These are phyloP conservation scores for Thalassia testudinum DNA, from an alignment of 116 monocot genomes.

Conservation along the genomic window DNA sequence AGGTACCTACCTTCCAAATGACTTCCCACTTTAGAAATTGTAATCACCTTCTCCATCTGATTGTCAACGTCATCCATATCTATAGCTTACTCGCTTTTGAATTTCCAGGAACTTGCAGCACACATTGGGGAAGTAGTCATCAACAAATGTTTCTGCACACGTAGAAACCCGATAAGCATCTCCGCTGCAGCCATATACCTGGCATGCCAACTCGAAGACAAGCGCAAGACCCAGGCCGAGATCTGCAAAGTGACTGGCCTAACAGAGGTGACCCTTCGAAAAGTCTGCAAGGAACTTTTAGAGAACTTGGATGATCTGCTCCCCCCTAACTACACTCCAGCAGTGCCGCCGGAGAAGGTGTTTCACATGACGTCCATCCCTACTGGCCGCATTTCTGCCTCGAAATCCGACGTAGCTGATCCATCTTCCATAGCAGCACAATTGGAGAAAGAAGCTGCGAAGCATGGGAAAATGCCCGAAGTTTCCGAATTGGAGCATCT, in stretches of 20 bases:
- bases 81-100: not conserved
- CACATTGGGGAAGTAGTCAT: constrained; percentile 95
- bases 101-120: constrained; percentile 73
- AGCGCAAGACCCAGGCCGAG: constrained; percentile 94
- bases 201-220: constrained; percentile 92
- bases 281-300: constrained; percentile 91
- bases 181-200: constrained; percentile 95
- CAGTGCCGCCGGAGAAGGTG: constrained; percentile 83
- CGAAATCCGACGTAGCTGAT: constrained; percentile 32
- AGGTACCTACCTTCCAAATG: constrained; percentile 24
- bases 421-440: constrained; percentile 11
- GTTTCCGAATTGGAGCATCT: constrained; percentile 11
- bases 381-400: constrained; percentile 29
- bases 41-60: not conserved
- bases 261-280: constrained; percentile 88
- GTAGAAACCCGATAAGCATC: constrained; percentile 94
- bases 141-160: constrained; percentile 94
- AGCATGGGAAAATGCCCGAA: constrained; percentile 19
- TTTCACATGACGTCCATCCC: constrained; percentile 78
- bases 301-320: constrained; percentile 96
- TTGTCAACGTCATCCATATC: too few relatives aligned
- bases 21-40: not conserved
- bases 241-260: constrained; percentile 97
- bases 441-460: constrained; percentile 27
- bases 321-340: constrained; percentile 83